Evolutionary conservation across 352 stramenopile genomes (phyloP), one percentile per base, ranked within the genome.

Genomic region (Phytopythium mirpurense): DNA sequence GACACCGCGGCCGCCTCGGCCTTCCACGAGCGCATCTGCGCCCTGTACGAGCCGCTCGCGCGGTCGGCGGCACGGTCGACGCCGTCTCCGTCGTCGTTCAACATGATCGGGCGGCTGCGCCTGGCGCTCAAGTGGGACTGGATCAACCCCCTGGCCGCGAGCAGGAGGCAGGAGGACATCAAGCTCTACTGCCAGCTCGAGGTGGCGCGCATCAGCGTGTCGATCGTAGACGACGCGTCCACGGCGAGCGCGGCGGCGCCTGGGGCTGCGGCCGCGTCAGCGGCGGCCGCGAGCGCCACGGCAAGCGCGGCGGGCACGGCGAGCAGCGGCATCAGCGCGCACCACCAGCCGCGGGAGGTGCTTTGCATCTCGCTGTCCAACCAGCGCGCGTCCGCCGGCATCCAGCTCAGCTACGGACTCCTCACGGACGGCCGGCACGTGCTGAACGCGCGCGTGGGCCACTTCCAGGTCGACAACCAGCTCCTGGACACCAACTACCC

Each of bases 381-480:
- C 42, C 67, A 83, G 50, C 71, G 85, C 29, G 79, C 82, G 7
- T 79, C 80, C 19, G 73, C 77, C 15, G 83, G 83, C 9, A 78
- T 94, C 51, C 79, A 92, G 57, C 47, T 92, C 38, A 89, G 77
- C 53, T 94, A 90, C 49, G 81, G 72, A 0, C 57, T 79, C 32
- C 76, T 88, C 5, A 79, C 77, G 1, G 80, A 86, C 43, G 76
- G 72, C 21, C 78, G 84, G 23, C 78, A 94, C 44, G 79, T 94
- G 21, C 54, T 92, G 19, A 94, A 94, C 49, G 74, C 79, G 15
- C 68, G 80, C 1, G 58, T 94, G 9, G 80, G 79, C 1, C 84
- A 94, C 57, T 72, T 93, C 48, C 84, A 94, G 58, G 68, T 94
- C 26, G 84, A 94, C 62, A 94, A 93, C 43, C 84, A 94, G 54